A percentile compares a stretch with the other conserved stretches of the same genome.
Evolutionary conservation across 2,329 filamentous ascomycete genomes (phyloP).

Genomic region (Epicoccum nigrum): DNA sequence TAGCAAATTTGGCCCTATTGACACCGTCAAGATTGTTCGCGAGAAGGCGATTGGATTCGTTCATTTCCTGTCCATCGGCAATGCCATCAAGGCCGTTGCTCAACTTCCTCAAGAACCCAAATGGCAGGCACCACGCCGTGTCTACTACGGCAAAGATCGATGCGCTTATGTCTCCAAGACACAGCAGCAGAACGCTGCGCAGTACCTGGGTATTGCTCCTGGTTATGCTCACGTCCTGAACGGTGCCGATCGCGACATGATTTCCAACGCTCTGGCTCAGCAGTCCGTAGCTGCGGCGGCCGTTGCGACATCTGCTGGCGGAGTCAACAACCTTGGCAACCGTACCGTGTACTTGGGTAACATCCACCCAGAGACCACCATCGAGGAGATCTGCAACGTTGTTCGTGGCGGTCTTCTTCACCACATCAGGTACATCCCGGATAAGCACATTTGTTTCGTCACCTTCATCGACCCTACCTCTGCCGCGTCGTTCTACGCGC

Average conservation of each 20-base stretch:
- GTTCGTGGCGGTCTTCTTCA: conserved; percentile 94
- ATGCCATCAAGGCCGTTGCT: conserved; percentile 96
- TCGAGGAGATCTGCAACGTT: conserved; percentile 99
- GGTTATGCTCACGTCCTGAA: conserved; percentile 97
- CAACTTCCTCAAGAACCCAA: conserved; percentile 95
- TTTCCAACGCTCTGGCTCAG: conserved; percentile 93
- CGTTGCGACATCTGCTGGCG: conserved; percentile 93
- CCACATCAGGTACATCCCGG: conserved; percentile 98
- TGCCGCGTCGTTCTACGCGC: conserved; percentile 94
- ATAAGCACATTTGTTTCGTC: conserved; percentile 99
- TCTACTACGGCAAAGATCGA: conserved; percentile 98
- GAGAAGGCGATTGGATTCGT: conserved; percentile 99
- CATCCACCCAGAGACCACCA: conserved; percentile 97
- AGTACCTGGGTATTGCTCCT: conserved; percentile 95
- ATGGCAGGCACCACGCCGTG: conserved; percentile 93
- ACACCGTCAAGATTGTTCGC: conserved; percentile 95
- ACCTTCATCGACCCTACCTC: conserved; percentile 99
- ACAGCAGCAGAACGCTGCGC: conserved; percentile 97
- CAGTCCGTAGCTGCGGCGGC: conserved; percentile 97
- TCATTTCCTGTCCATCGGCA: conserved; percentile 95
- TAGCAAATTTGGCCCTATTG: conserved; percentile 94
- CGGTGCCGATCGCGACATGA: conserved; percentile 92
- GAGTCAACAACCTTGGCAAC: conserved; percentile 97
- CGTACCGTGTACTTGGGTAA: conserved; percentile 97
- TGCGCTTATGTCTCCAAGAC: conserved; percentile 99